These are phyloP conservation scores for Singerocomus rubriflavus DNA, from an alignment of 1,284 basidiomycete genomes.

Conservation along the genomic window DNA sequence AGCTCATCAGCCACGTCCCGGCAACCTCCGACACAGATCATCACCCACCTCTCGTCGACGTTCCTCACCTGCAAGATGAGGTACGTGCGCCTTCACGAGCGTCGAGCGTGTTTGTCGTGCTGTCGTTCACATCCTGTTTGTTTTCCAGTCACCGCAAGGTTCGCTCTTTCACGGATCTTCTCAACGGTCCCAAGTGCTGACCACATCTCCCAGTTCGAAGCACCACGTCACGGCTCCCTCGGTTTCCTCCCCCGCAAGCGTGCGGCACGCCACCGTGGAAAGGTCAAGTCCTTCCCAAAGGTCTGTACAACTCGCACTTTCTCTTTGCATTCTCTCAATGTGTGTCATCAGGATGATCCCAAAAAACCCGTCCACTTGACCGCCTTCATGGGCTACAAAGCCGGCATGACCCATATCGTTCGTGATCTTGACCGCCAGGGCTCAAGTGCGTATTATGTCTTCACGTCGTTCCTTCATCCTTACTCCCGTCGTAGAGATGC, in stretches of 20 bases:
- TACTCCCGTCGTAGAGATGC: constrained; percentile 74
- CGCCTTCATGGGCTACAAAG: constrained; percentile 99
- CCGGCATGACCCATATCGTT: constrained; percentile 99
- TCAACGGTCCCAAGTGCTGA: constrained; percentile 10
- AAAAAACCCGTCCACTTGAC: constrained; percentile 99
- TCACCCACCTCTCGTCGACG: constrained; percentile 15
- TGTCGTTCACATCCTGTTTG: constrained; percentile 14
- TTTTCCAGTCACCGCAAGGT: constrained; percentile 60
- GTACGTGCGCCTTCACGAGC: constrained; percentile 16
- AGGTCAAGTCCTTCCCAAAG: constrained; percentile 98
- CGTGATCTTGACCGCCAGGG: constrained; percentile 99
- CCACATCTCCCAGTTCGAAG: constrained; percentile 71
- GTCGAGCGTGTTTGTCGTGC: neutral
- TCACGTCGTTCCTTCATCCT: constrained; percentile 3
- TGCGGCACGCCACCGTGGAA: constrained; percentile 93
- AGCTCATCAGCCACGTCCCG: constrained; percentile 32
- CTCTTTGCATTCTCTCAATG: constrained; percentile 2
- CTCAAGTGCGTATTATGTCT: constrained; percentile 71
- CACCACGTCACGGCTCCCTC: constrained; percentile 91
- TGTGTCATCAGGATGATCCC: constrained; percentile 82
- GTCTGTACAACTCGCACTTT: constrained; percentile 39
- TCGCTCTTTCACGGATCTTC: constrained; percentile 24
- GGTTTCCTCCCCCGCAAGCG: constrained; percentile 95
- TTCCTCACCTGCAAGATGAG: constrained; percentile 25
- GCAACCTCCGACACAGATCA: constrained; percentile 24